Percentiles rank a stretch among this genome's conserved stretches.
Evolutionary conservation across 768 basidiomycete species (phyloP).

Genomic region (Wakefieldia striispora): DNA sequence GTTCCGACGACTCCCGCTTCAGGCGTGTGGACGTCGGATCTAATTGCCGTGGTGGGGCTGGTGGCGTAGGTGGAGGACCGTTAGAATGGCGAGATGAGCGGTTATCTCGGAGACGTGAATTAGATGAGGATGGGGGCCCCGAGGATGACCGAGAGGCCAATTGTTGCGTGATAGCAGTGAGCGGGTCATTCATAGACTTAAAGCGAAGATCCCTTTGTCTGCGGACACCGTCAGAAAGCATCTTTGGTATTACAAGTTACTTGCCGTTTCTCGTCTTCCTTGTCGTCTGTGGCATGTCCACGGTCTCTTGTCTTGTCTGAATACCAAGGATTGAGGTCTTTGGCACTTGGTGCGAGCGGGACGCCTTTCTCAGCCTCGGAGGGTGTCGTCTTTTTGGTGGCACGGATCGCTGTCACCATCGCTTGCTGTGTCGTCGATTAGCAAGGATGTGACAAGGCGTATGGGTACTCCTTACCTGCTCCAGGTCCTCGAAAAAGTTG

Average conservation of each 20-base stretch:
- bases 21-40: conserved; percentile 55
- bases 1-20: conserved; percentile 71
- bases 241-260: background rate
- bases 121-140: conserved; percentile 12
- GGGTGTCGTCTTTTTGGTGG: conserved; percentile 46
- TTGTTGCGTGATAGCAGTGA: conserved; percentile 69
- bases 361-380: conserved; percentile 68
- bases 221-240: conserved; percentile 1
- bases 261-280: conserved; percentile 37
- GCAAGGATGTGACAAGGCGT: background rate
- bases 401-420: conserved; percentile 44
- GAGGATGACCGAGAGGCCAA: conserved; percentile 42
- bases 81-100: conserved; percentile 9
- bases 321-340: conserved; percentile 86
- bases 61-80: background rate
- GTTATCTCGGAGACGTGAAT: conserved; percentile 17
- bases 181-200: conserved; percentile 67
- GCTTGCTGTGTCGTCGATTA: conserved; percentile 38
- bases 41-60: conserved; percentile 28
- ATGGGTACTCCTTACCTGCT: conserved; percentile 45
- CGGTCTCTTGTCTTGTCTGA: conserved; percentile 29
- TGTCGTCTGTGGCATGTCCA: conserved; percentile 29
- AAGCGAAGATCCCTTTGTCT: conserved; percentile 64
- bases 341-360: conserved; percentile 67
- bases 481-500: conserved; percentile 83